A percentile compares a stretch with the other conserved stretches of the same genome.
Evolutionary conservation across 768 basidiomycete genomes (phyloP).

Genomic region (Suillus weaverae): DNA sequence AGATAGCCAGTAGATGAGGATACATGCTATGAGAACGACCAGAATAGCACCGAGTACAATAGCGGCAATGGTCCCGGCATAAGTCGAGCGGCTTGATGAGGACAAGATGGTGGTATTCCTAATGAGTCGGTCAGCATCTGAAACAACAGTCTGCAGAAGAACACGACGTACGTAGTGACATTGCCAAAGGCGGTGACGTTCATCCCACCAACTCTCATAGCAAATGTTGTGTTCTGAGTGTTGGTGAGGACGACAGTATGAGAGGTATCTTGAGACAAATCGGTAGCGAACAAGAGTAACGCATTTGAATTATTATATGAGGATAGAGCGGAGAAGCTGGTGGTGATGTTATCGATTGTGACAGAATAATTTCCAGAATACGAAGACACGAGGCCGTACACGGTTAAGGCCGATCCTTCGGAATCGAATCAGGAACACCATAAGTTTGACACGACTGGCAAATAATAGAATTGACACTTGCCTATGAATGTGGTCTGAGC

Average conservation of each 20-base stretch:
- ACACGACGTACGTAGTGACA: conserved; percentile 30
- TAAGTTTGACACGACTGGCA: neutral
- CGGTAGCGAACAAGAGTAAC: conserved; percentile 64
- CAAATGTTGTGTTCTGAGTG: conserved; percentile 50
- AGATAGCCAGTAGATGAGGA: conserved; percentile 43
- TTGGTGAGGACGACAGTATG: conserved; percentile 62
- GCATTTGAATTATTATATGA: conserved; percentile 52
- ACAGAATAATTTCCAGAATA: conserved; percentile 60
- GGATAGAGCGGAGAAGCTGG: conserved; percentile 49
- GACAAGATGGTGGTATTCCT: conserved; percentile 20
- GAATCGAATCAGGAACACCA: conserved; percentile 8
- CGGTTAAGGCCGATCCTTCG: conserved; percentile 59
- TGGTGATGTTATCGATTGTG: conserved; percentile 50
- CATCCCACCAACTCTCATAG: conserved; percentile 50
- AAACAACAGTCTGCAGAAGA: conserved; percentile 1
- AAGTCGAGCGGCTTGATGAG: conserved; percentile 25
- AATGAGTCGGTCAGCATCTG: conserved; percentile 9
- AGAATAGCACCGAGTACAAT: conserved; percentile 58
- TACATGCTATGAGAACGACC: conserved; percentile 45
- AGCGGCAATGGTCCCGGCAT: conserved; percentile 66
- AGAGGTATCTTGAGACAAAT: conserved; percentile 47
- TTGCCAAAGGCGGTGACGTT: conserved; percentile 43
- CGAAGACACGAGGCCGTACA: conserved; percentile 62
- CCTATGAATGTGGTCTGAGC: conserved; percentile 48
- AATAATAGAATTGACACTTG: conserved; percentile 27